Conservation (phyloP, 2,329 filamentous ascomycete species). For the Leptographium wingfieldii region DNA sequence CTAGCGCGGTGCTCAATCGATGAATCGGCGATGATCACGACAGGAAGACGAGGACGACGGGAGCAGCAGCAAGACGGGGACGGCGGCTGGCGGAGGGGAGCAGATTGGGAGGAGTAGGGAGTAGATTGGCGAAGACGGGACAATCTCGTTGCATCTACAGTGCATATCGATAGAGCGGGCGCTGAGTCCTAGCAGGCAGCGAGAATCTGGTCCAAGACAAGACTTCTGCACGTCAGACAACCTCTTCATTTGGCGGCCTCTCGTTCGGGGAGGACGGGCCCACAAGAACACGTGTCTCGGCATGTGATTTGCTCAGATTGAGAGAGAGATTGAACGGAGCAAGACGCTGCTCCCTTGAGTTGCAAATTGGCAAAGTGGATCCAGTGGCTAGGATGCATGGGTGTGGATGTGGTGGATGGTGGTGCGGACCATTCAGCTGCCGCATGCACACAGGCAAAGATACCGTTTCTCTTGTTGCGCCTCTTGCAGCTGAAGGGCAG, state of each 20-base stretch:
- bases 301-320: background rate
- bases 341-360: background rate
- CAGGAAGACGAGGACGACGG: background rate
- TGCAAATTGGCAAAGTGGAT: background rate
- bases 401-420: background rate
- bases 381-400: background rate
- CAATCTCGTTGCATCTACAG: background rate
- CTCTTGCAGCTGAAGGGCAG: background rate
- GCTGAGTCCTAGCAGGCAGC: background rate
- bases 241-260: background rate
- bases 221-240: background rate
- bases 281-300: conserved; percentile 1
- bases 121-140: background rate
- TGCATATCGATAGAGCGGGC: background rate
- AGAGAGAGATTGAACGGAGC: background rate
- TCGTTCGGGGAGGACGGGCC: background rate
- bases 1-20: background rate
- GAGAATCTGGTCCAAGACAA: background rate
- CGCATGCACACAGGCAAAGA: background rate
- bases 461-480: background rate
- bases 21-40: background rate
- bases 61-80: background rate
- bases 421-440: background rate
- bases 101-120: background rate
- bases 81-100: background rate